phyloP scores from a whole-genome alignment of 2,329 filamentous ascomycete species.

The Orbilia blumenaviensis region DNA sequence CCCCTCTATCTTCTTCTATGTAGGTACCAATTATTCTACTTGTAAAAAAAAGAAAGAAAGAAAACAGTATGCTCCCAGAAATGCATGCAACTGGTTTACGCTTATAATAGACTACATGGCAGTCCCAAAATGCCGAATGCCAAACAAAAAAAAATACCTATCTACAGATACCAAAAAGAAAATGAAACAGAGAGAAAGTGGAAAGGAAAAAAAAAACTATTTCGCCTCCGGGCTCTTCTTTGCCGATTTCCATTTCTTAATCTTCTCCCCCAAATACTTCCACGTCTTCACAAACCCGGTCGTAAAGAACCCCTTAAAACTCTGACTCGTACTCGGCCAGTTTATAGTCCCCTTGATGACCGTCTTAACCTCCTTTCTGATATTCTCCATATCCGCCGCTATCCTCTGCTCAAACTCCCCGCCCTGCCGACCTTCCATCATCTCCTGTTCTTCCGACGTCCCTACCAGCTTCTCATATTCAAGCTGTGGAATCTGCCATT shows the following conservation, averaged over 20 bases:
- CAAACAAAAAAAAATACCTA: conserved; percentile 2
- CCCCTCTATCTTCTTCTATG: no score
- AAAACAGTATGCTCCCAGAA: no score
- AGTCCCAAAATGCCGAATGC: neutral
- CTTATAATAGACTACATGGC: neutral
- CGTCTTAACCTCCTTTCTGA: conserved; percentile 75
- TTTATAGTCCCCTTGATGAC: conserved; percentile 87
- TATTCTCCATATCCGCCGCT: conserved; percentile 73
- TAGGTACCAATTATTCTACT: neutral
- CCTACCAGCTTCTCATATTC: conserved; percentile 89
- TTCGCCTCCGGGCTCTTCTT: conserved; percentile 49
- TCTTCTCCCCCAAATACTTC: conserved; percentile 85
- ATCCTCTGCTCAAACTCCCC: conserved; percentile 88
- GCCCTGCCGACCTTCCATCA: conserved; percentile 74
- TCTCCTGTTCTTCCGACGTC: conserved; percentile 75
- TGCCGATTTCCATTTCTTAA: conserved; percentile 68
- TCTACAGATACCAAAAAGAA: conserved; percentile 4
- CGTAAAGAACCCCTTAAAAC: conserved; percentile 82
- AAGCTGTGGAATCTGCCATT: conserved; percentile 81
- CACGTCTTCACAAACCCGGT: conserved; percentile 75
- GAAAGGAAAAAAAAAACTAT: neutral
- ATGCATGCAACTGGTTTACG: neutral
- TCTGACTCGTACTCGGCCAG: conserved; percentile 92
- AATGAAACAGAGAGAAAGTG: no score
- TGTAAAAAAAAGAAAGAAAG: neutral